phyloP scores from a whole-genome alignment of 768 basidiomycete species.

The Russula foetens region DNA sequence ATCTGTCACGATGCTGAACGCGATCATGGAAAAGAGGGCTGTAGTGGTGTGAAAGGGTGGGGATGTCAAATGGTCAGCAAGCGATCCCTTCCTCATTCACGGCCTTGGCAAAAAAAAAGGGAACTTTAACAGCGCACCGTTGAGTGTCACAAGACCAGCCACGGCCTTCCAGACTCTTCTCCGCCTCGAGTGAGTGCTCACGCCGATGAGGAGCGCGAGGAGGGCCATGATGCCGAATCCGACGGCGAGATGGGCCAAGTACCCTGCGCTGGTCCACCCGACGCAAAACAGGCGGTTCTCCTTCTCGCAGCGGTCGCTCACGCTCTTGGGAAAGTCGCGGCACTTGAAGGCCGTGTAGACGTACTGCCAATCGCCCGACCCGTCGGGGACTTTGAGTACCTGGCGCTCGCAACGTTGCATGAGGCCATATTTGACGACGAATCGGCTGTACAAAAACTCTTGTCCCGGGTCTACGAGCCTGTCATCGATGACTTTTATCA shows the following conservation, averaged over 20 bases:
- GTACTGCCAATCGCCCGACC: slow-evolving; percentile 35
- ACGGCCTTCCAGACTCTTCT: slow-evolving; percentile 72
- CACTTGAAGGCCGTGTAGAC: slow-evolving; percentile 52
- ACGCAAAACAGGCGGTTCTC: slow-evolving; percentile 55
- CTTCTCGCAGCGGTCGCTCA: slow-evolving; percentile 38
- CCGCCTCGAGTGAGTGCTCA: slow-evolving; percentile 65
- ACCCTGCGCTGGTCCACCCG: slow-evolving; percentile 64
- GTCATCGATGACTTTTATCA: not conserved
- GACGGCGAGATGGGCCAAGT: slow-evolving; percentile 52
- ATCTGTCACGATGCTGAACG: slow-evolving; percentile 59
- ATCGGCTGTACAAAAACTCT: slow-evolving; percentile 39
- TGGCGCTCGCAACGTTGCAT: slow-evolving; percentile 47
- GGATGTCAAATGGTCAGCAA: not conserved
- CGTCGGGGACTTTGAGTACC: slow-evolving; percentile 39
- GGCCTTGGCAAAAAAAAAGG: not conserved
- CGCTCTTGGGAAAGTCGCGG: slow-evolving; percentile 53
- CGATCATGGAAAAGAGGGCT: slow-evolving; percentile 54
- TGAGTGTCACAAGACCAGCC: slow-evolving; percentile 52
- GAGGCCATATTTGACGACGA: slow-evolving; percentile 54
- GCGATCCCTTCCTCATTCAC: not conserved
- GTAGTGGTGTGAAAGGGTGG: not conserved
- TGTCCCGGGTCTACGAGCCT: slow-evolving; percentile 34
- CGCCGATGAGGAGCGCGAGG: slow-evolving; percentile 52
- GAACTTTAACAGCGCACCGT: slow-evolving; percentile 45
- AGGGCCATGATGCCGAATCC: slow-evolving; percentile 57